Conservation (phyloP, 768 basidiomycete genomes). For the Boletellus ananas region DNA sequence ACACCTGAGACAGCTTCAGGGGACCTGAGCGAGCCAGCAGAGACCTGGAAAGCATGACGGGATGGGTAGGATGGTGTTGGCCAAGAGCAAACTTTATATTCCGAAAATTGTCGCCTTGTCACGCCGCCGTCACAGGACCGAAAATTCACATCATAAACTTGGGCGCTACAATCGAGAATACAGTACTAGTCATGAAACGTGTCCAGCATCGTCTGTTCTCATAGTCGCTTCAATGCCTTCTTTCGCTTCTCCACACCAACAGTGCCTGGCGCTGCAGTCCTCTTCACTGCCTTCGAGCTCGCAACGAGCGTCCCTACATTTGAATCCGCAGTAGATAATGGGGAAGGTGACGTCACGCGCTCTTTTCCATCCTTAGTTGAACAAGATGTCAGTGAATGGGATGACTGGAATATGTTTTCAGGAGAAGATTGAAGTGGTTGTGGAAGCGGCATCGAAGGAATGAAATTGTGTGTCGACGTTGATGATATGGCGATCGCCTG, state of each 20-base stretch:
- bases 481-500: slow-evolving; percentile 40
- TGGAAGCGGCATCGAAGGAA: slow-evolving; percentile 40
- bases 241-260: slow-evolving; percentile 78
- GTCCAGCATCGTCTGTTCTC: slow-evolving; percentile 11
- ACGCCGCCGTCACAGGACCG: slow-evolving; percentile 21
- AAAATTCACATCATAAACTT: slow-evolving; percentile 1
- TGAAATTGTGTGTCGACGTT: slow-evolving; percentile 39
- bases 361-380: slow-evolving; percentile 44
- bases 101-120: slow-evolving; percentile 20
- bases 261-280: slow-evolving; percentile 51
- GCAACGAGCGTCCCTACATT: slow-evolving; percentile 48
- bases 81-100: not conserved
- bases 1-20: slow-evolving; percentile 7
- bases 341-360: slow-evolving; percentile 64
- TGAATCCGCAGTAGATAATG: slow-evolving; percentile 67
- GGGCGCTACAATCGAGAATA: slow-evolving; percentile 2
- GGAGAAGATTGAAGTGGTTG: slow-evolving; percentile 34
- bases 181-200: not conserved
- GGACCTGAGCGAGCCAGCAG: slow-evolving; percentile 16
- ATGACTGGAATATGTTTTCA: slow-evolving; percentile 40
- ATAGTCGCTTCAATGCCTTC: slow-evolving; percentile 82
- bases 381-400: slow-evolving; percentile 33
- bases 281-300: slow-evolving; percentile 63
- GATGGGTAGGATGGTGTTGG: not conserved
- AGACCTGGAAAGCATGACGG: slow-evolving; percentile 22